These are phyloP conservation scores for Malbranchea cinnamomea DNA, from an alignment of 2,329 filamentous ascomycete species.

Conservation along the genomic window DNA sequence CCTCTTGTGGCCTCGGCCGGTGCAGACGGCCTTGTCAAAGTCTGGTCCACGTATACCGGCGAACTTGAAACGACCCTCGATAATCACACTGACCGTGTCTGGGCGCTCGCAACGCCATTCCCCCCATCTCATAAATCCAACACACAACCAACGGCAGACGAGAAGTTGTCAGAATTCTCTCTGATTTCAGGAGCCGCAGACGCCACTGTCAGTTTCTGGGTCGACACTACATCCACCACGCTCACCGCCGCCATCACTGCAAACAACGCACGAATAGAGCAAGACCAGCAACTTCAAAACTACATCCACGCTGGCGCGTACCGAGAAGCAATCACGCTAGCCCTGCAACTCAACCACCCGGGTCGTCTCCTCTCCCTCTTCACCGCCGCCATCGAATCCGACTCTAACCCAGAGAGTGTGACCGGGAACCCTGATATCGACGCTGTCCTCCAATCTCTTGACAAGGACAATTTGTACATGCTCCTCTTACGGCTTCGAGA, in stretches of 20 bases:
- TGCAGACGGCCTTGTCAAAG: conserved; percentile 87
- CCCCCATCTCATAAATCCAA: conserved; percentile 21
- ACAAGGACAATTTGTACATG: conserved; percentile 71
- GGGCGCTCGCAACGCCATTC: conserved; percentile 62
- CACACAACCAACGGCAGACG: conserved; percentile 17
- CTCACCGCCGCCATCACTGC: conserved; percentile 58
- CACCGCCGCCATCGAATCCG: conserved; percentile 54
- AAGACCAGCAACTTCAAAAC: conserved; percentile 88
- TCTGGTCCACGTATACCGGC: conserved; percentile 80
- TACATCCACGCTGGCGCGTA: conserved; percentile 79
- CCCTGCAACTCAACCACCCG: conserved; percentile 86
- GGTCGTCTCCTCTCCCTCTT: conserved; percentile 74
- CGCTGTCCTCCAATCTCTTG: conserved; percentile 62
- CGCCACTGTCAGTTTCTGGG: conserved; percentile 89
- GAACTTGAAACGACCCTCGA: conserved; percentile 83
- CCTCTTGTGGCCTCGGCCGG: conserved; percentile 61
- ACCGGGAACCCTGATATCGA: conserved; percentile 50
- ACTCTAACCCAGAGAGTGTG: conserved; percentile 19
- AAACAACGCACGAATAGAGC: conserved; percentile 68
- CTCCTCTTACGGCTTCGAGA: conserved; percentile 73
- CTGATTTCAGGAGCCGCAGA: conserved; percentile 86
- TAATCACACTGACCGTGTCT: conserved; percentile 92
- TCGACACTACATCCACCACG: conserved; percentile 73
- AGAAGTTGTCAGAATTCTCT: conserved; percentile 38
- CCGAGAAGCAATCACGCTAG: conserved; percentile 81